These are phyloP conservation scores for Leishmania major DNA, from an alignment of 208 protist genomes.

Conservation along the genomic window DNA sequence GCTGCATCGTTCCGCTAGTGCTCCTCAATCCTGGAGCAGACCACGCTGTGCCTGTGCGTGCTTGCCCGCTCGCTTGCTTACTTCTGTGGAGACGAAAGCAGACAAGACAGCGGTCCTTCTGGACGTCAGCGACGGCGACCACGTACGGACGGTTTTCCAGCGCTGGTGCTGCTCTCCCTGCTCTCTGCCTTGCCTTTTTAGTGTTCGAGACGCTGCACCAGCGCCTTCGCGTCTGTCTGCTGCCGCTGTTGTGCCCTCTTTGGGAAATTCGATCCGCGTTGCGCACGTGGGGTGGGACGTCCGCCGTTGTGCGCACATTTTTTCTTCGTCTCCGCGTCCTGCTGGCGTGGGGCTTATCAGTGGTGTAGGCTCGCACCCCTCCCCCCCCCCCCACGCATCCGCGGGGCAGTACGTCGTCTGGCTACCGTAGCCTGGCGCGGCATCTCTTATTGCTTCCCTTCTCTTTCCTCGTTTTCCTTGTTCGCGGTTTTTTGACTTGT, in stretches of 20 bases:
- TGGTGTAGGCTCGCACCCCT: background rate
- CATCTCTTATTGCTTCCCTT: background rate
- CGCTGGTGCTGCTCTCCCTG: background rate
- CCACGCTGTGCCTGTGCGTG: background rate
- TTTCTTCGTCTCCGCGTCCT: background rate
- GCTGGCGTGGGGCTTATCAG: background rate
- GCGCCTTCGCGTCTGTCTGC: too few relatives aligned
- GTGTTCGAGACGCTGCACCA: too few relatives aligned
- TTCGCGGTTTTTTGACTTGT: background rate
- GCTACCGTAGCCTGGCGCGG: background rate
- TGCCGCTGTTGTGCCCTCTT: too few relatives aligned
- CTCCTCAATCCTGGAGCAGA: background rate
- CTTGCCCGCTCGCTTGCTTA: background rate
- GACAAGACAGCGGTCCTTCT: background rate
- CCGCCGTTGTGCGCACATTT: background rate
- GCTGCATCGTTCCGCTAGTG: background rate
- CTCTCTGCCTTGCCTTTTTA: too few relatives aligned
- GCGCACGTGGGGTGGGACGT: background rate
- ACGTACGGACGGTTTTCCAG: background rate
- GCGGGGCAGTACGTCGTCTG: background rate
- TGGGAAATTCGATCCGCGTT: background rate
- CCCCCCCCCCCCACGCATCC: background rate
- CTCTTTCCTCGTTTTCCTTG: background rate
- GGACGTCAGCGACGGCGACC: background rate
- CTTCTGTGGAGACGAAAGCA: background rate